Evolutionary conservation across 2,329 filamentous ascomycete species (phyloP).

Genomic region (Penicillium brevicompactum): DNA sequence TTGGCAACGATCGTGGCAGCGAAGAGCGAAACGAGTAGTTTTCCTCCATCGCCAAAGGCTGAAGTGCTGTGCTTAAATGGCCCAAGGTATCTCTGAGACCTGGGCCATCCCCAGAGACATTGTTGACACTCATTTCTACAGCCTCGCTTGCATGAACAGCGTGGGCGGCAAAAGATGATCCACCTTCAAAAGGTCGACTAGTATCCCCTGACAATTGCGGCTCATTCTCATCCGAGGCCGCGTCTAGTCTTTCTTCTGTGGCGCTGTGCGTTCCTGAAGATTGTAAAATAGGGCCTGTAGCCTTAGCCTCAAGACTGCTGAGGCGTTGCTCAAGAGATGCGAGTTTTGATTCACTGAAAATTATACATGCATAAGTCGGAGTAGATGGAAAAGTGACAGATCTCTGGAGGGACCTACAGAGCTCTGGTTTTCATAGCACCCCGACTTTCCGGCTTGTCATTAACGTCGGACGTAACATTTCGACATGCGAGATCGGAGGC

Average conservation of each 20-base stretch:
- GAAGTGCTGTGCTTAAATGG: background rate
- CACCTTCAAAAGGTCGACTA: conserved; percentile 11
- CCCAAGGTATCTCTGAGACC: conserved; percentile 11
- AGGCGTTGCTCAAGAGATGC: conserved; percentile 14
- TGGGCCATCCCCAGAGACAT: background rate
- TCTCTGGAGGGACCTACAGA: conserved; percentile 5
- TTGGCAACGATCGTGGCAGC: conserved; percentile 5
- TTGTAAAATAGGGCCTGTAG: background rate
- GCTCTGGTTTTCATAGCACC: conserved; percentile 3
- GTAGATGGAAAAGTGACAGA: background rate
- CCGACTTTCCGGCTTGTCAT: conserved; percentile 3
- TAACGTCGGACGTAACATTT: background rate
- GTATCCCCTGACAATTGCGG: background rate
- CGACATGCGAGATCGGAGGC: conserved; percentile 15
- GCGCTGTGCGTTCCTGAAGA: background rate
- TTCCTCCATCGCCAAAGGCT: background rate
- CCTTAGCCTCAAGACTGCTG: conserved; percentile 8
- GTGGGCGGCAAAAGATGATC: conserved; percentile 18
- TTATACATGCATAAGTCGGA: background rate
- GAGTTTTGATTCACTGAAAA: conserved; percentile 11
- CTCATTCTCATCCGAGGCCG: background rate
- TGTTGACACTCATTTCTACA: background rate
- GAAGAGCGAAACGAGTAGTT: conserved; percentile 5
- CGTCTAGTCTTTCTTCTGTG: background rate
- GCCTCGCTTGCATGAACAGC: conserved; percentile 15